Evolutionary conservation across 768 basidiomycete genomes (phyloP).

Genomic region (Boletus sp.): DNA sequence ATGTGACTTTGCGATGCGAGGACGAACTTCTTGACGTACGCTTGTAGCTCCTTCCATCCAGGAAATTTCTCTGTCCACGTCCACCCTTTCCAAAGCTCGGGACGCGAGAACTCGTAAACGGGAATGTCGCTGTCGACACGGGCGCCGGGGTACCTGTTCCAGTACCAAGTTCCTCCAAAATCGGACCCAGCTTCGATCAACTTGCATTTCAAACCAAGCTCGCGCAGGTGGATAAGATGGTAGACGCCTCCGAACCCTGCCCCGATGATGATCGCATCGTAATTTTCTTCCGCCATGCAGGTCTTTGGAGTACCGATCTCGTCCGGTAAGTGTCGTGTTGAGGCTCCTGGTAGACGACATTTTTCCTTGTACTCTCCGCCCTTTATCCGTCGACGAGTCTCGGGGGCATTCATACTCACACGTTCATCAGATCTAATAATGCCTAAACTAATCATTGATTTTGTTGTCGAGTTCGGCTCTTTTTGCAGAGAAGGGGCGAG

Average conservation of each 20-base stretch:
- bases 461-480: too few relatives aligned
- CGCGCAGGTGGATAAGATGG: constrained; percentile 8
- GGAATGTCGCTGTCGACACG: constrained; percentile 13
- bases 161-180: constrained; percentile 17
- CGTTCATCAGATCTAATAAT: too few relatives aligned
- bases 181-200: constrained; percentile 8
- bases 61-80: constrained; percentile 16
- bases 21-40: neutral
- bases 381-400: neutral
- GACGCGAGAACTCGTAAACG: constrained; percentile 7
- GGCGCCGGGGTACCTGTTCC: constrained; percentile 14
- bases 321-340: neutral
- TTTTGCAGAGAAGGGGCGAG: too few relatives aligned
- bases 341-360: neutral
- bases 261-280: constrained; percentile 11
- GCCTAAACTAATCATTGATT: too few relatives aligned
- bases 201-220: constrained; percentile 9
- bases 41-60: constrained; percentile 8
- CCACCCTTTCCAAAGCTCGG: constrained; percentile 14
- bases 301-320: neutral
- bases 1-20: neutral
- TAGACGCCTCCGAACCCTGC: constrained; percentile 10
- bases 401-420: neutral
- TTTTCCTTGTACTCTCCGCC: neutral
- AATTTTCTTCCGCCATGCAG: constrained; percentile 1